Evolutionary conservation across 1,139 yeast genomes (phyloP), one percentile per base, ranked within the genome.

Genomic region (Maudiozyma humilis): DNA sequence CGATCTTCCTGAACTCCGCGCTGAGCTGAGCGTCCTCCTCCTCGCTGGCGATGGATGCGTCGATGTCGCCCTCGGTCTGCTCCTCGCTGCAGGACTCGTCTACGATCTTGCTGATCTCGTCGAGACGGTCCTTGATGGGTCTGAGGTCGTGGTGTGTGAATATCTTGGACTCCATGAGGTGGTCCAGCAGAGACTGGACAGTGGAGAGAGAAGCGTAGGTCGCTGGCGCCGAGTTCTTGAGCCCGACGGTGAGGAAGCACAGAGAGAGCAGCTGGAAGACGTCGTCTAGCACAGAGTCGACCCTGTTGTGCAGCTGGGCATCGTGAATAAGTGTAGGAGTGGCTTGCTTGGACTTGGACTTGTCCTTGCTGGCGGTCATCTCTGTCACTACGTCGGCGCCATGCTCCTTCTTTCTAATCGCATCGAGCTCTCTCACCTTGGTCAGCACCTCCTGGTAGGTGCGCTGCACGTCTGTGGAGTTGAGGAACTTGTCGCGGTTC

Each of bases 161-260:
- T 15, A 85, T 86, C 46, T 79, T 79, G 45, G 87, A 78, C 57
- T 85, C 95, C 52, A 78, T 75, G 49, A 89, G 69, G 64, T 89
- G 97, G 49, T 79, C 84, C 51, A 91, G 70, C 47, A 91, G 68
- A 54, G 91, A 78, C 64, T 79, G 79, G 10, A 91, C 95, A 0
- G 96, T 86, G 38, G 88, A 74, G 40, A 89, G 69, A 6, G 95
- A 84, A 7, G 95, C 88, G 65, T 84, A 91, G 1, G 95, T 86
- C 2, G 96, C 95, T 1, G 96, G 96, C 1, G 96, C 95, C 36
- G 86, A 76, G 54, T 87, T 82, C 44, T 83, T 83, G 54, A 87
- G 71, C 2, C 98, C 98, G 49, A 93, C 93, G 1, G 97, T 86
- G 52, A 89, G 76, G 62, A 88, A 85, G 51, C 94, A 84, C 44